Percentiles rank a stretch among this genome's conserved stretches.
Conservation (phyloP, 257 asterid genomes). For the Solanum tarapatanum region DNA sequence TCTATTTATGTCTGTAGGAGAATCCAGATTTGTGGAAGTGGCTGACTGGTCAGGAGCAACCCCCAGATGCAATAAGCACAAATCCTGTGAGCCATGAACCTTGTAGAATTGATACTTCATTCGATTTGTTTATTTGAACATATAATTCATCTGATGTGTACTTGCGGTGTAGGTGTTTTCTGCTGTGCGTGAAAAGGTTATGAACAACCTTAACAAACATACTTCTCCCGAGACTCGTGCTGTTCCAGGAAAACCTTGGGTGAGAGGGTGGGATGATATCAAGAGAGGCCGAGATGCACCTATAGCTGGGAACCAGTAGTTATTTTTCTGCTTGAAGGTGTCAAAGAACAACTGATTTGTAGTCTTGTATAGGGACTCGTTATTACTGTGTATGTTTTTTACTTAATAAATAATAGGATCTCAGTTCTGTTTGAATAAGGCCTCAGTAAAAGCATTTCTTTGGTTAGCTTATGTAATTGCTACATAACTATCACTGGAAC, state of each 20-base stretch:
- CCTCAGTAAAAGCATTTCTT: not conserved
- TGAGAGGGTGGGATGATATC: slow-evolving; percentile 95
- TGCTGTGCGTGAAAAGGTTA: slow-evolving; percentile 53
- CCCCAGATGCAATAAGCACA: slow-evolving; percentile 57
- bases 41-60: slow-evolving; percentile 78
- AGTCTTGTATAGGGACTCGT: not conserved
- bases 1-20: slow-evolving; percentile 42
- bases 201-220: slow-evolving; percentile 49
- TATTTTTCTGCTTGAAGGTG: not conserved
- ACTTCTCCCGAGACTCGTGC: slow-evolving; percentile 83
- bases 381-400: not conserved
- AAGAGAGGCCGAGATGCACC: slow-evolving; percentile 70
- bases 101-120: not conserved
- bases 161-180: slow-evolving; percentile 42
- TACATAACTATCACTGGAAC: too few relatives aligned
- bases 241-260: slow-evolving; percentile 70
- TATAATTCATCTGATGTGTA: not conserved
- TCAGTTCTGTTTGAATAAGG: not conserved
- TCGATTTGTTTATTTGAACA: not conserved
- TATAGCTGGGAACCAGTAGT: slow-evolving; percentile 64
- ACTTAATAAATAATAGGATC: not conserved
- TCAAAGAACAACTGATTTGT: not conserved
- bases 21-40: slow-evolving; percentile 96
- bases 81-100: slow-evolving; percentile 52
- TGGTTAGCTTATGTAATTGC: not conserved